Base-by-base conservation (phyloP, 306 rosid species). In the Cucumis melo region DNA sequence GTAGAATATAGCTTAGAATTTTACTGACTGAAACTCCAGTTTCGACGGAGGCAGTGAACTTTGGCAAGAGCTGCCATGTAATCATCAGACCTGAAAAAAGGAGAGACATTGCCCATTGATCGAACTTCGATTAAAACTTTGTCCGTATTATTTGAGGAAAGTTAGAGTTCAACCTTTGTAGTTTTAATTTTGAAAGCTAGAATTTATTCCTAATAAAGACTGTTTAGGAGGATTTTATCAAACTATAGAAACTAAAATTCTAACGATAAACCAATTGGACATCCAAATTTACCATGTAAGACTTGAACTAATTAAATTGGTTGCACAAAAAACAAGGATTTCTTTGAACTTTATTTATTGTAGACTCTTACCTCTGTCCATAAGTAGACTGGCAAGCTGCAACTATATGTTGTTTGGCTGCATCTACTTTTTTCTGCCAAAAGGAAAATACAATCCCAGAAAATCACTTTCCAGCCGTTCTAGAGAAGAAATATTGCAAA, bases 31-130 rank as follows among this genome's bases (percentile, higher is more conserved):
- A 55, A 16, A 24, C 16, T 81, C 97, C 97, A 93, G 62, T 86
- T 90, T 84, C 94, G 87, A 84, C 91, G 90, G 27, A 83, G 89
- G 78, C 91, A 81, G 79, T 90, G 98, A 90, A 94, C 96, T 85
- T 85, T 87, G 54, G 96, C 88, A 17, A 94, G 89, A 77, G 97
- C 85, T 50, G 91, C 93, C 97, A 91, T 94, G 70, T 94, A 94
- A 84, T 94, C 97, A 76, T 90, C 92, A 65, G 96, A 90, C 81
- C 98, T 94, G 87, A 81, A 77, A 81, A 29, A 27, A 70, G 83
- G 48, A 73, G 71, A 55, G 55, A 34, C 81, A 56, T 32, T 67
- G 48, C n/a, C 36, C 74, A 76, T 66, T 1, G 2, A 44, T 42
- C 5, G 36, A 32, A 32, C 5, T 32, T 32, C 36, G 4, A 32